Base-by-base conservation (phyloP, 495 filamentous ascomycete genomes). In the Xylaria cubensis region DNA sequence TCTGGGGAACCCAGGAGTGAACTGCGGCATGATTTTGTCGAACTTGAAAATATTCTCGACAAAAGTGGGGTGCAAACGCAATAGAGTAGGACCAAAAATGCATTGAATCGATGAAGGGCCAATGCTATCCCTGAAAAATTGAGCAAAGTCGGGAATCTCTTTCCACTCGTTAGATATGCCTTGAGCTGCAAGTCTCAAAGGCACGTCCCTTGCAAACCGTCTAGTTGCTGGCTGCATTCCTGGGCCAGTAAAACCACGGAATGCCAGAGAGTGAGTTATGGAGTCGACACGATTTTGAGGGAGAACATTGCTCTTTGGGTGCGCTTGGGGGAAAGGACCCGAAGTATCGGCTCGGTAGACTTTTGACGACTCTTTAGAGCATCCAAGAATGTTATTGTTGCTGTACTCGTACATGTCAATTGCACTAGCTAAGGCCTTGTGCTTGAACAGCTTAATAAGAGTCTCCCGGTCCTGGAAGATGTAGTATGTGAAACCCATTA, bases 391-490 rank as follows among this genome's bases (percentile, higher is more conserved):
- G n/a, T 70, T 53, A 1, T 0, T 70, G 15, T 51, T 50, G 56
- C 58, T 63, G 46, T 64, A 70, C 21, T 41, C 58, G 8, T 70
- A 59, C 58, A 70, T 59, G 21, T 50, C 51, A 29, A 61, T 53
- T 0, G 68, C 58, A 44, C 68, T 70, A 3, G 44, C 46, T 2
- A 70, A n/a, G 9, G 41, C 68, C 24, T 50, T 53, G 39, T 63
- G 39, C 58, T 64, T 70, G 44, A 59, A 64, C 13, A 70, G 32
- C 13, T 64, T 59, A 1, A 26, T 64, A 12, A 70, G 0, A 26
- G 68, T 70, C 46, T 70, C 68, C 46, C 68, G 56, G n/a, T 70
- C 68, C 44, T 70, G 68, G 68, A 70, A 70, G 21, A 70, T 15
- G 46, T 64, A 59, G 32, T 53, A 41, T 39, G 59, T 59, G 58